Percentiles rank a stretch among this genome's conserved stretches.
Evolutionary conservation across 2,329 filamentous ascomycete genomes (phyloP).

Genomic region (Colletotrichum euphorbiae): DNA sequence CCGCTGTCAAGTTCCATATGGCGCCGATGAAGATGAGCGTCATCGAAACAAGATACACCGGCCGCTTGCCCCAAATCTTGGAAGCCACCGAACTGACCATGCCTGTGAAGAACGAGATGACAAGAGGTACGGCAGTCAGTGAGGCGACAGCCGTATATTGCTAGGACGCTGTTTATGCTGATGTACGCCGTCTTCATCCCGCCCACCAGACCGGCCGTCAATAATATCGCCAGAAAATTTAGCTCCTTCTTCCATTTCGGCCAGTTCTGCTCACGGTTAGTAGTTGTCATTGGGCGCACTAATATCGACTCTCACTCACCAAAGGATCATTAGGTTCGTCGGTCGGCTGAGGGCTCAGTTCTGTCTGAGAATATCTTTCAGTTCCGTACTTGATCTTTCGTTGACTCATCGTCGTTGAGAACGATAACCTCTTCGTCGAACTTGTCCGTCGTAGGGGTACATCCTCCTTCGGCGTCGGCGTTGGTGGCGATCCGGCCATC

Average conservation of each 20-base stretch:
- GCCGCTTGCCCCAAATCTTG: constrained; percentile 64
- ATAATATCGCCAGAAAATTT: constrained; percentile 59
- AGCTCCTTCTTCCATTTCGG: constrained; percentile 64
- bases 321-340: constrained; percentile 66
- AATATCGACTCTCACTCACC: constrained; percentile 57
- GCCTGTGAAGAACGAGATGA: constrained; percentile 61
- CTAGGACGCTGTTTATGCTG: constrained; percentile 58
- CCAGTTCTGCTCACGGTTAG: constrained; percentile 61
- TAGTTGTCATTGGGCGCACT: background rate
- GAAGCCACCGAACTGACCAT: constrained; percentile 56
- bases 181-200: constrained; percentile 68
- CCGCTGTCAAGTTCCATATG: constrained; percentile 62
- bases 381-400: constrained; percentile 60
- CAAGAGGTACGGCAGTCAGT: constrained; percentile 64
- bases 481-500: constrained; percentile 23
- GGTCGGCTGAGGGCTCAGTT: constrained; percentile 67
- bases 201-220: constrained; percentile 58
- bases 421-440: constrained; percentile 52
- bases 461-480: constrained; percentile 29
- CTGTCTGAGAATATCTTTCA: constrained; percentile 56
- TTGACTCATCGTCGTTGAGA: constrained; percentile 46
- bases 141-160: constrained; percentile 60
- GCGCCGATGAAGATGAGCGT: constrained; percentile 60
- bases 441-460: constrained; percentile 45
- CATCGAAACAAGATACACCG: constrained; percentile 62